phyloP scores from a whole-genome alignment of 140 eudicot genomes.

The Stevia rebaudiana region DNA sequence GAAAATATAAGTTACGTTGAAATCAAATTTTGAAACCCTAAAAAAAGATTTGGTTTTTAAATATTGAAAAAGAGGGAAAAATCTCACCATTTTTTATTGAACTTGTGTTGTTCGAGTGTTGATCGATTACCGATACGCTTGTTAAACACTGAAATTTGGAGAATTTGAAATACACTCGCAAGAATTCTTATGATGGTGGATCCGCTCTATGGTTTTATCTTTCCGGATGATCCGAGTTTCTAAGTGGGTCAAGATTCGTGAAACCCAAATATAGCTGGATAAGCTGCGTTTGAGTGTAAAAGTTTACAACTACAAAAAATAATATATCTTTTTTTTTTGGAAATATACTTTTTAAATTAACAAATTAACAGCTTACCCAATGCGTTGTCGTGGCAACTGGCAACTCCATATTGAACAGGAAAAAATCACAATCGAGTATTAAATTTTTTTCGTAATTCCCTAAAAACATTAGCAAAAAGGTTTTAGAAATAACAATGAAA shows the following conservation, averaged over 20 bases:
- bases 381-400: no score
- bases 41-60: neutral
- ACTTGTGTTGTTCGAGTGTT: neutral
- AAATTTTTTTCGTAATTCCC: no score
- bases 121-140: neutral
- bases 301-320: no score
- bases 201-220: neutral
- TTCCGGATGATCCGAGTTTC: neutral
- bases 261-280: neutral
- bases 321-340: no score
- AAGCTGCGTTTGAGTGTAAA: no score
- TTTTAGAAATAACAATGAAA: no score
- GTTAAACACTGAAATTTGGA: neutral
- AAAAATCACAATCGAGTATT: no score
- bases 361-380: no score
- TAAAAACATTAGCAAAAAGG: no score
- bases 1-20: neutral
- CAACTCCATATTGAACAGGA: no score
- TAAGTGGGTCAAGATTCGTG: neutral
- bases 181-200: neutral
- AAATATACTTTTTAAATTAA: no score
- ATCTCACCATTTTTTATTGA: slow-evolving; percentile 27
- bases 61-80: neutral
- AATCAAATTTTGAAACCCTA: slow-evolving; percentile 31
- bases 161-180: neutral